phyloP scores from a whole-genome alignment of 73 alveolate species.

The Paramecium biaurelia region DNA sequence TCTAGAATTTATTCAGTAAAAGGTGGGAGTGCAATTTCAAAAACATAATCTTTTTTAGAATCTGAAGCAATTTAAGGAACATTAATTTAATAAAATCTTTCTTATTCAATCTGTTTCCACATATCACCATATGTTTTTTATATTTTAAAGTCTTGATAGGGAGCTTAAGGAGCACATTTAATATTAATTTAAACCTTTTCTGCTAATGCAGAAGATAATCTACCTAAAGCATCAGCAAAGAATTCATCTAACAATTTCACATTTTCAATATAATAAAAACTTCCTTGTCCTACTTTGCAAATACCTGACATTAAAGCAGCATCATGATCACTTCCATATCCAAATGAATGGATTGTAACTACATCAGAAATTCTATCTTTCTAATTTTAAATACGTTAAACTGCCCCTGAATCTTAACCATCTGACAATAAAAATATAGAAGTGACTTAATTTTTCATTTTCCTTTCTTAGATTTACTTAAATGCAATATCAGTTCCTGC shows the following conservation, averaged over 20 bases:
- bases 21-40: constrained; percentile 42
- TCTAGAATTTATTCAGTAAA: neutral
- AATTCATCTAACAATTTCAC: constrained; percentile 52
- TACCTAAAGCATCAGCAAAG: constrained; percentile 65
- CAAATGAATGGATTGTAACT: constrained; percentile 63
- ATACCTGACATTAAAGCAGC: constrained; percentile 55
- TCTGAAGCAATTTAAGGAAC: constrained; percentile 43
- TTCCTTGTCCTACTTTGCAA: constrained; percentile 59
- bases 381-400: neutral
- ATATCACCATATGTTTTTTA: constrained; percentile 57
- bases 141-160: neutral
- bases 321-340: constrained; percentile 69
- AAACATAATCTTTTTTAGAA: constrained; percentile 41
- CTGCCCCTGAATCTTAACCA: constrained; percentile 61
- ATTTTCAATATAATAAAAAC: constrained; percentile 63
- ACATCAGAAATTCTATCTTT: neutral
- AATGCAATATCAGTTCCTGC: constrained; percentile 58
- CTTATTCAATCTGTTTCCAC: constrained; percentile 39
- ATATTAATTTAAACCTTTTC: constrained; percentile 27
- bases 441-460: constrained; percentile 35
- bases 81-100: neutral
- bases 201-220: constrained; percentile 57
- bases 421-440: constrained; percentile 56
- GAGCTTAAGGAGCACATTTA: neutral
- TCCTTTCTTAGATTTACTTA: constrained; percentile 15